A percentile compares a stretch with the other conserved stretches of the same genome.
These are phyloP conservation scores for Psilocybe cyanescens DNA, from an alignment of 768 basidiomycete genomes.

Conservation along the genomic window DNA sequence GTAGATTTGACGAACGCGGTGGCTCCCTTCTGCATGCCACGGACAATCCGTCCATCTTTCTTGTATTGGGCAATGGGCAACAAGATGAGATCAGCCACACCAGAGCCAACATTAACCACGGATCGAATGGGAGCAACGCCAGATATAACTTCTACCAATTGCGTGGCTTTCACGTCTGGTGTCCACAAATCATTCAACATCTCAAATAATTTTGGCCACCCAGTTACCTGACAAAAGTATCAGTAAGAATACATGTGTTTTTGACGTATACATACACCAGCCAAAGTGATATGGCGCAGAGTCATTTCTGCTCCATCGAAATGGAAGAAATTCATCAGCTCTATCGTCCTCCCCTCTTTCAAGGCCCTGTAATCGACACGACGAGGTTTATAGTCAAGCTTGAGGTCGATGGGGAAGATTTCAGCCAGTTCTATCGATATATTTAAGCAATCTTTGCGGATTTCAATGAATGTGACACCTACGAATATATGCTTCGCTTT, in stretches of 20 bases:
- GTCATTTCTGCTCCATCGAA: conserved; percentile 99
- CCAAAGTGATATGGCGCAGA: conserved; percentile 86
- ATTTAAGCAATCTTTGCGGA: background rate
- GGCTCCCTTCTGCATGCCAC: conserved; percentile 93
- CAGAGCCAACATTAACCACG: conserved; percentile 96
- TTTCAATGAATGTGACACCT: conserved; percentile 6
- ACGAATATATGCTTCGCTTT: conserved; percentile 50
- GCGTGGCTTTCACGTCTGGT: conserved; percentile 98
- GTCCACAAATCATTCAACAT: conserved; percentile 98
- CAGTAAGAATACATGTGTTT: conserved; percentile 9
- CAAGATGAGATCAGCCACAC: conserved; percentile 93
- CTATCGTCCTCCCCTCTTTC: conserved; percentile 89
- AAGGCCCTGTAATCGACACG: conserved; percentile 94
- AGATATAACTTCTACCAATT: conserved; percentile 95
- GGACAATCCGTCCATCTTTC: conserved; percentile 92
- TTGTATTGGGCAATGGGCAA: conserved; percentile 97
- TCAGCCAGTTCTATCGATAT: conserved; percentile 79
- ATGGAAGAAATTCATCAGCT: conserved; percentile 99
- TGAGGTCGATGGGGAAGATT: conserved; percentile 92
- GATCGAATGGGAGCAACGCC: conserved; percentile 97
- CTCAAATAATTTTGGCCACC: conserved; percentile 90
- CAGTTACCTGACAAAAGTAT: conserved; percentile 68
- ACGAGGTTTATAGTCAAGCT: conserved; percentile 98
- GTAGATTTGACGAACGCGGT: conserved; percentile 93
- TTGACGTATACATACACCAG: conserved; percentile 65